These are phyloP conservation scores for Colletotrichum theobromicola DNA, from an alignment of 2,329 filamentous ascomycete genomes.

Conservation along the genomic window DNA sequence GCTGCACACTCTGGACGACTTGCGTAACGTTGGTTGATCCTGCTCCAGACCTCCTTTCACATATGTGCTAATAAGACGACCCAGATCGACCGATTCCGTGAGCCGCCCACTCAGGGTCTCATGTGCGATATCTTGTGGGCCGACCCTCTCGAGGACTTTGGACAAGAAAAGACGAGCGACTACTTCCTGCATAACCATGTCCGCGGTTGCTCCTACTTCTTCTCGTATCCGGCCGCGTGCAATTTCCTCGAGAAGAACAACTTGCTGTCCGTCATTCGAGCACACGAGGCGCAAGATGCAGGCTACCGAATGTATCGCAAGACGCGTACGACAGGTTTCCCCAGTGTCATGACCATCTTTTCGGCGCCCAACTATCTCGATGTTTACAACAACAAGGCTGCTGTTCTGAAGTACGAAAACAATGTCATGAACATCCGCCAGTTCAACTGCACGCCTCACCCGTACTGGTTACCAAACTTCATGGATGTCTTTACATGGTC, in stretches of 20 bases:
- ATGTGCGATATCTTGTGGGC: slow-evolving; percentile 99
- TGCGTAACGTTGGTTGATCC: slow-evolving; percentile 70
- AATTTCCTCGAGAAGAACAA: slow-evolving; percentile 99
- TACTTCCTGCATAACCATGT: slow-evolving; percentile 99
- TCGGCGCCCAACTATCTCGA: slow-evolving; percentile 98
- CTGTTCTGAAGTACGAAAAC: slow-evolving; percentile 98
- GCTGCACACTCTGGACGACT: slow-evolving; percentile 91
- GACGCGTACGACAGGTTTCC: slow-evolving; percentile 96
- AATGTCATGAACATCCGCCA: slow-evolving; percentile 99
- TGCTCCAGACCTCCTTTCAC: not conserved
- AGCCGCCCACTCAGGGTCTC: slow-evolving; percentile 94
- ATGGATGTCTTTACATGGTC: slow-evolving; percentile 99
- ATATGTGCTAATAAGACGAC: not conserved
- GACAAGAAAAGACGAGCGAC: slow-evolving; percentile 97
- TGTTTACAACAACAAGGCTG: slow-evolving; percentile 99
- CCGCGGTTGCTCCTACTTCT: slow-evolving; percentile 98
- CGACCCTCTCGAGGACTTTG: slow-evolving; percentile 96
- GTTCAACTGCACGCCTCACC: slow-evolving; percentile 99
- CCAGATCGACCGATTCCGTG: slow-evolving; percentile 95
- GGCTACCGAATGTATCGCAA: slow-evolving; percentile 99
- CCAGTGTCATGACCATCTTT: slow-evolving; percentile 99
- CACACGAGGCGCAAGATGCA: slow-evolving; percentile 97
- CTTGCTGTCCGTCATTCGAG: slow-evolving; percentile 92
- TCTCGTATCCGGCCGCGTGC: slow-evolving; percentile 96
- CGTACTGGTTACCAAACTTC: slow-evolving; percentile 99